These are phyloP conservation scores for Vitis cinerea DNA, from an alignment of 164 flowering plant genomes.

Conservation along the genomic window DNA sequence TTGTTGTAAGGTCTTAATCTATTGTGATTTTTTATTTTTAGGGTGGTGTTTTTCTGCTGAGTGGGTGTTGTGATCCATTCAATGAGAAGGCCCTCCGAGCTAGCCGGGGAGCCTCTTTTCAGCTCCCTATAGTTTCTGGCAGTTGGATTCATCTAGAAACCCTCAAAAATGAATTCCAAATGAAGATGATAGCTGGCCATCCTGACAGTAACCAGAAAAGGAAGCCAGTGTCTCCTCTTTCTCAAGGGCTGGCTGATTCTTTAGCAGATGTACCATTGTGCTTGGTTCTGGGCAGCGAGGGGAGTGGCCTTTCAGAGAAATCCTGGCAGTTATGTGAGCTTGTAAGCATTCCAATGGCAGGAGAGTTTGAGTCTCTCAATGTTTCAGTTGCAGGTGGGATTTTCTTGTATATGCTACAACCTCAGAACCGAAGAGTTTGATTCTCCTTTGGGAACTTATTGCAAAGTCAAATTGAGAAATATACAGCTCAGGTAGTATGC, in stretches of 20 bases:
- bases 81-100: constrained; percentile 88
- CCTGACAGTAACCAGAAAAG: constrained; percentile 31
- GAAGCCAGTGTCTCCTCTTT: constrained; percentile 34
- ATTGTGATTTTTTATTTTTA: constrained; percentile 9
- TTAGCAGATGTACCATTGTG: constrained; percentile 51
- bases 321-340: constrained; percentile 59
- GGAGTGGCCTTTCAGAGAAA: constrained; percentile 75
- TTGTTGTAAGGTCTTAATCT: not conserved
- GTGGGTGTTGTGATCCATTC: constrained; percentile 97
- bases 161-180: constrained; percentile 38
- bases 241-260: constrained; percentile 39
- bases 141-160: constrained; percentile 59
- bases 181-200: constrained; percentile 83
- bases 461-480: too few relatives aligned
- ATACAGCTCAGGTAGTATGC: too few relatives aligned
- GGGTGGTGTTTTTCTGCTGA: constrained; percentile 84
- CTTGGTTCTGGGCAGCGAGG: constrained; percentile 87
- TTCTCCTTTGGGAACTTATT: constrained; percentile 1
- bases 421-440: constrained; percentile 17
- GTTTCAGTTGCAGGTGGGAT: constrained; percentile 97
- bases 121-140: constrained; percentile 81
- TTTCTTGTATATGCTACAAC: constrained; percentile 71
- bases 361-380: constrained; percentile 84
- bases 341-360: constrained; percentile 83
- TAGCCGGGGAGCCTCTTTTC: constrained; percentile 88